A percentile compares a stretch with the other conserved stretches of the same genome.
Conservation (phyloP, 2,329 filamentous ascomycete genomes). For the Mycocentrospora acerina region DNA sequence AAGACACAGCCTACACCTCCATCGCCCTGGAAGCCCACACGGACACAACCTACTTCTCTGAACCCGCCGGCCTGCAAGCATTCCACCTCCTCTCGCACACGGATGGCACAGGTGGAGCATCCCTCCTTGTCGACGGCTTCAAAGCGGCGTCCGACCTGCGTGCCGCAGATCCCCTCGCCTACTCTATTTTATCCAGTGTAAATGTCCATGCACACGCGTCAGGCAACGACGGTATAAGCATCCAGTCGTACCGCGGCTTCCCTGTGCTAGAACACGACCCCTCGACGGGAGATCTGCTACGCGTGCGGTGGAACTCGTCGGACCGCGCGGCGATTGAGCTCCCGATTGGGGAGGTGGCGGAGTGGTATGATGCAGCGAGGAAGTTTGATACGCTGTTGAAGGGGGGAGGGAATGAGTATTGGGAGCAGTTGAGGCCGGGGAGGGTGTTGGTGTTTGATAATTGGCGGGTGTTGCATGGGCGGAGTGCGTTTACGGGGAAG, state of each 20-base stretch:
- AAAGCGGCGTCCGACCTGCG: conserved; percentile 64
- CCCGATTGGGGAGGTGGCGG: conserved; percentile 53
- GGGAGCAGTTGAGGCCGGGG: conserved; percentile 80
- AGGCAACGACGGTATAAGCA: conserved; percentile 80
- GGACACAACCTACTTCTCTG: conserved; percentile 93
- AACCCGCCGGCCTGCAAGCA: conserved; percentile 86
- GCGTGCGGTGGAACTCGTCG: conserved; percentile 91
- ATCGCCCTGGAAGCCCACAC: conserved; percentile 82
- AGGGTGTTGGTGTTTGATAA: conserved; percentile 91
- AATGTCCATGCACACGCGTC: conserved; percentile 78
- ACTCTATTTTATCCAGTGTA: conserved; percentile 57
- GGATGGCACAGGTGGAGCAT: conserved; percentile 68
- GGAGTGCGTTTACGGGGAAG: conserved; percentile 78
- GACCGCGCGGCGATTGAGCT: conserved; percentile 72
- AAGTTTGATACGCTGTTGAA: conserved; percentile 72
- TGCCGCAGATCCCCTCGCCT: conserved; percentile 57
- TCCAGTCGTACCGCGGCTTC: conserved; percentile 68
- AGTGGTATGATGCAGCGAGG: conserved; percentile 80
- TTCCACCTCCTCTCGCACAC: conserved; percentile 89
- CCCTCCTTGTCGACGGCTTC: conserved; percentile 85
- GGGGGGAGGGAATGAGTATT: conserved; percentile 67
- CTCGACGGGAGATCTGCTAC: conserved; percentile 50
- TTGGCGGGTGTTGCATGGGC: conserved; percentile 88
- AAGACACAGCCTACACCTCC: conserved; percentile 90
- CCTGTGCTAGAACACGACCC: conserved; percentile 69